Evolutionary conservation across 345 rosid genomes (phyloP).

Genomic region (Dipteronia dyeriana): DNA sequence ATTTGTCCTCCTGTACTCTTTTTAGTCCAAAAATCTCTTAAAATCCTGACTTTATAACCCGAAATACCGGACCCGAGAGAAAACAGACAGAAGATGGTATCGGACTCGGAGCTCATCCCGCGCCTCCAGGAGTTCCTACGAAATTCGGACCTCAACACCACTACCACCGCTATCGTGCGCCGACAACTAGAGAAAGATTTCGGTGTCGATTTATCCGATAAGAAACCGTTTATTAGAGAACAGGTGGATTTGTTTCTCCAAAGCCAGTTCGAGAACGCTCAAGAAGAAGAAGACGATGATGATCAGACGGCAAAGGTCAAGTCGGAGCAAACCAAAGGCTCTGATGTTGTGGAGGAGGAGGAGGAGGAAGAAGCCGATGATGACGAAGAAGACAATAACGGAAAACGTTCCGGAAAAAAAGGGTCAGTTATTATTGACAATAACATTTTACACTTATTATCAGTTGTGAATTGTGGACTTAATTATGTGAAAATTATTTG

Average conservation of each 20-base stretch:
- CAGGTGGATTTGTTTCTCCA: constrained; percentile 48
- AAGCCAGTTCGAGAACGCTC: constrained; percentile 35
- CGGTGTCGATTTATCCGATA: constrained; percentile 45
- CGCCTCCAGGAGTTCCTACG: constrained; percentile 39
- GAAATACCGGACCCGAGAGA: constrained; percentile 5
- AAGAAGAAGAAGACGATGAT: constrained; percentile 21
- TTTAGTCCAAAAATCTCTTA: neutral
- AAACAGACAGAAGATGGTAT: constrained; percentile 33
- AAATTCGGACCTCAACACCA: constrained; percentile 49
- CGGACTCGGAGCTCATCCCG: constrained; percentile 44
- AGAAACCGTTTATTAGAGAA: constrained; percentile 47
- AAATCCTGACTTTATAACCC: neutral
- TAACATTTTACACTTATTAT: neutral
- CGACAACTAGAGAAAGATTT: constrained; percentile 51
- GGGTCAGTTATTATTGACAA: constrained; percentile 30
- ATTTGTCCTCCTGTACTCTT: constrained; percentile 14
- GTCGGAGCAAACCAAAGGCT: constrained; percentile 29
- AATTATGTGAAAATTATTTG: neutral
- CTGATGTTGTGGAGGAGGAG: constrained; percentile 18
- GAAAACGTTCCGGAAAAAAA: constrained; percentile 28
- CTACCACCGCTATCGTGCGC: constrained; percentile 44
- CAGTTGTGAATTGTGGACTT: neutral
- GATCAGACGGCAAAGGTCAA: constrained; percentile 26
- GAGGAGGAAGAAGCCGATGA: constrained; percentile 22
- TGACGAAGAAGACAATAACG: constrained; percentile 11